phyloP scores from a whole-genome alignment of 75 land plant genomes.

The Selaginella tamariscina region DNA sequence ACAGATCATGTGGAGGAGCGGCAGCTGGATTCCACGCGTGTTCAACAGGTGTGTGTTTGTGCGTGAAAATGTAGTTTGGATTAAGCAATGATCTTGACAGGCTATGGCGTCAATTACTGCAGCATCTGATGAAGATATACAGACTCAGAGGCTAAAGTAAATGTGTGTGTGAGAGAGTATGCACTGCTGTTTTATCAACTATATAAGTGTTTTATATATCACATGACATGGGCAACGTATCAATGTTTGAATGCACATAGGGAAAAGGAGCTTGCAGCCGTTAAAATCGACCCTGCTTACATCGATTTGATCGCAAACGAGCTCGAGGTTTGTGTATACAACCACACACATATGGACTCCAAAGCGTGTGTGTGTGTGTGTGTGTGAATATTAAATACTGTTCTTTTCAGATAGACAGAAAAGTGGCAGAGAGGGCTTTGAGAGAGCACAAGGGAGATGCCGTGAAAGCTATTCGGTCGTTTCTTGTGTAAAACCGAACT shows the following conservation, averaged over 20 bases:
- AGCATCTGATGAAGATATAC: slow-evolving; percentile 50
- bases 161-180: too few species aligned
- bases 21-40: slow-evolving; percentile 83
- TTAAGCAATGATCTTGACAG: slow-evolving; percentile 21
- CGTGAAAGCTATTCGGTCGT: slow-evolving; percentile 66
- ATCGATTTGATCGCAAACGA: slow-evolving; percentile 81
- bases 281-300: slow-evolving; percentile 71
- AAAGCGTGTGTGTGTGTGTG: too few species aligned
- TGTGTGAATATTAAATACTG: too few species aligned
- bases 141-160: slow-evolving; percentile 67
- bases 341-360: too few species aligned
- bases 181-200: too few species aligned
- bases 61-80: neutral
- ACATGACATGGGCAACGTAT: neutral
- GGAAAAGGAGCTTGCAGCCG: slow-evolving; percentile 93
- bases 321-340: slow-evolving; percentile 68
- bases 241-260: slow-evolving; percentile 22
- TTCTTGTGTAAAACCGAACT: too few species aligned
- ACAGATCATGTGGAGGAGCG: slow-evolving; percentile 96
- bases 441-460: slow-evolving; percentile 97
- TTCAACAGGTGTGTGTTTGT: slow-evolving; percentile 45
- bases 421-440: slow-evolving; percentile 77
- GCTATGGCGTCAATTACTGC: slow-evolving; percentile 92
- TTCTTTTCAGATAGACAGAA: slow-evolving; percentile 57
- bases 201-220: neutral